These are phyloP conservation scores for Flaveria bidentis DNA, from an alignment of 129 eudicot genomes.

Conservation along the genomic window DNA sequence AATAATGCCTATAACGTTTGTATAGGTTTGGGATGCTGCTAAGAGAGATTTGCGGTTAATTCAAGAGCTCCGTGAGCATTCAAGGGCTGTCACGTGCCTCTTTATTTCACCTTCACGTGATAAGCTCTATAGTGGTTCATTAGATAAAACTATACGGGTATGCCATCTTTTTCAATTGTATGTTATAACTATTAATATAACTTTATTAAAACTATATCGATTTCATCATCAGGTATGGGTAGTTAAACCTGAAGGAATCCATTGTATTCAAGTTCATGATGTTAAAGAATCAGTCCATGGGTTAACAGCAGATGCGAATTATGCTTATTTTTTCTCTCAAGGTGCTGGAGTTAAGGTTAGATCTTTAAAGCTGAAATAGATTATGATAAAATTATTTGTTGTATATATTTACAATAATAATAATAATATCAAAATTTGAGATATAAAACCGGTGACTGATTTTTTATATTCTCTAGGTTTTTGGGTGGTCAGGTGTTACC, in stretches of 20 bases:
- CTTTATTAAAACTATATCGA: neutral
- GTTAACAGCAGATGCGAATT: slow-evolving; percentile 54
- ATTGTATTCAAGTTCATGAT: slow-evolving; percentile 74
- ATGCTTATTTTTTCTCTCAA: slow-evolving; percentile 65
- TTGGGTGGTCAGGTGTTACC: slow-evolving; percentile 67
- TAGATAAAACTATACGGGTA: slow-evolving; percentile 84
- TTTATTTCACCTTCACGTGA: slow-evolving; percentile 53
- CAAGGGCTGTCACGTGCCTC: slow-evolving; percentile 73
- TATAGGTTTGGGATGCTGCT: slow-evolving; percentile 72
- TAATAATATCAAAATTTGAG: neutral
- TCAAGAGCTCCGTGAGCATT: slow-evolving; percentile 74
- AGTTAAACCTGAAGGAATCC: slow-evolving; percentile 68
- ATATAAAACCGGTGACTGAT: slow-evolving; percentile 5
- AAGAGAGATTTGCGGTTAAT: slow-evolving; percentile 55
- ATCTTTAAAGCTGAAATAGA: neutral
- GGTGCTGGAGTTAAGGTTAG: slow-evolving; percentile 72
- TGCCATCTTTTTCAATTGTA: neutral
- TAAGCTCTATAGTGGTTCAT: slow-evolving; percentile 73
- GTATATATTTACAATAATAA: neutral
- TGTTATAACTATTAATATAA: neutral
- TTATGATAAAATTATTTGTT: neutral
- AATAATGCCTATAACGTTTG: neutral
- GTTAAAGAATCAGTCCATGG: slow-evolving; percentile 66
- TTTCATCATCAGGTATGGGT: slow-evolving; percentile 57
- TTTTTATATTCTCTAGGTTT: slow-evolving; percentile 44